These are phyloP conservation scores for Porodaedalea pini DNA, from an alignment of 1,284 basidiomycete species.

Conservation along the genomic window DNA sequence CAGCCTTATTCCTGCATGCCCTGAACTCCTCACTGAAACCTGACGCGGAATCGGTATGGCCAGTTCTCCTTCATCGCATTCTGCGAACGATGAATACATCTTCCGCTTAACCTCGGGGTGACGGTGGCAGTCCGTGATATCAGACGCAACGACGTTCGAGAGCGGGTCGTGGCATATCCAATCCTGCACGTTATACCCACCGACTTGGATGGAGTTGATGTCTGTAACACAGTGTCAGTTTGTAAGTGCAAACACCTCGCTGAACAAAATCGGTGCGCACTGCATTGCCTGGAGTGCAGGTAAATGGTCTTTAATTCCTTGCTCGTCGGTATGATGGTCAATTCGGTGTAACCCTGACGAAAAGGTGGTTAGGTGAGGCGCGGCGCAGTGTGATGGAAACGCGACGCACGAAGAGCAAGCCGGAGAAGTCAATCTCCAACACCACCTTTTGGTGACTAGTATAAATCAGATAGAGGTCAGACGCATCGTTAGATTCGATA, in stretches of 20 bases:
- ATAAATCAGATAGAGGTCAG: slow-evolving; percentile 55
- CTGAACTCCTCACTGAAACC: slow-evolving; percentile 64
- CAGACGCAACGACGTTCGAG: slow-evolving; percentile 61
- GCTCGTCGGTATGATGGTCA: slow-evolving; percentile 78
- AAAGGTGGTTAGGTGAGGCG: slow-evolving; percentile 14
- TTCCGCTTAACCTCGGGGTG: slow-evolving; percentile 94
- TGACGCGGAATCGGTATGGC: slow-evolving; percentile 86
- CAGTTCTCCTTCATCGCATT: slow-evolving; percentile 91
- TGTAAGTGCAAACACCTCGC: slow-evolving; percentile 11
- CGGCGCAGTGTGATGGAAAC: neutral
- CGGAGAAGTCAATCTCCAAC: slow-evolving; percentile 84
- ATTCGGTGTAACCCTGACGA: slow-evolving; percentile 83
- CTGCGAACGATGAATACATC: slow-evolving; percentile 85
- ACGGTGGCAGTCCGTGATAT: slow-evolving; percentile 79
- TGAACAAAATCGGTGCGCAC: slow-evolving; percentile 42
- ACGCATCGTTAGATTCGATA: slow-evolving; percentile 19
- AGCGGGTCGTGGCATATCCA: slow-evolving; percentile 78
- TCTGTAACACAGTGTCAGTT: slow-evolving; percentile 22
- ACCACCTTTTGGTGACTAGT: slow-evolving; percentile 92
- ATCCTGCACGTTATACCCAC: slow-evolving; percentile 34
- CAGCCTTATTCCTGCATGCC: slow-evolving; percentile 33
- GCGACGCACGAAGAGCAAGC: slow-evolving; percentile 65
- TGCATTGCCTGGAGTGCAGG: slow-evolving; percentile 82
- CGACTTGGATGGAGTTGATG: slow-evolving; percentile 13
- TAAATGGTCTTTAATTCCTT: slow-evolving; percentile 76